Evolutionary conservation across 495 filamentous ascomycete species (phyloP).

Genomic region (Aspergillus sclerotioniger): DNA sequence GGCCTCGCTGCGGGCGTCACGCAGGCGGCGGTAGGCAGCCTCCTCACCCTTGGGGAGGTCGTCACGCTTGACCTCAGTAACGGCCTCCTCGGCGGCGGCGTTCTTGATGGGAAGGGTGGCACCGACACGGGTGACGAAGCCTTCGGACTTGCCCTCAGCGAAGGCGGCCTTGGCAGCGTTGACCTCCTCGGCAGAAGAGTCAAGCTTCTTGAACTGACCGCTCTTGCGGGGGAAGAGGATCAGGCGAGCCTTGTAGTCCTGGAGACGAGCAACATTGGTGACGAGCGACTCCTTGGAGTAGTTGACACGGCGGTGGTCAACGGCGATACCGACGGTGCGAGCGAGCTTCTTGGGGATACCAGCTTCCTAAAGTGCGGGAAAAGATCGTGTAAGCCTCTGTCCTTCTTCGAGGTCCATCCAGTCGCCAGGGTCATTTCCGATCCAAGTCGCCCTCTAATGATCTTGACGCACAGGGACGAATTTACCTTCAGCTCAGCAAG

Average conservation of each 20-base stretch:
- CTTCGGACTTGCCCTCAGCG: conserved; percentile 52
- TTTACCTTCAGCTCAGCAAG: conserved; percentile 94
- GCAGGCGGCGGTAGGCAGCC: conserved; percentile 81
- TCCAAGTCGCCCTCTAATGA: conserved; percentile 6
- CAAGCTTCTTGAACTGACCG: conserved; percentile 86
- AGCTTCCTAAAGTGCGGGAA: conserved; percentile 64
- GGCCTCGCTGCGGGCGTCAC: conserved; percentile 81
- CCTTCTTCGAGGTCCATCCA: background rate
- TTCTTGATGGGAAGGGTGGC: conserved; percentile 70
- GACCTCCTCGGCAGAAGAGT: conserved; percentile 84
- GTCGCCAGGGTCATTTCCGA: background rate
- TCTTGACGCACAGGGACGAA: conserved; percentile 11
- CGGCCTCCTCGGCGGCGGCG: conserved; percentile 51
- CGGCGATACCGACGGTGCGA: conserved; percentile 91
- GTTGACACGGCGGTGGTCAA: conserved; percentile 95
- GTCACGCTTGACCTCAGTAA: conserved; percentile 79
- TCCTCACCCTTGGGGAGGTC: conserved; percentile 74
- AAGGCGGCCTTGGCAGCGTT: conserved; percentile 62
- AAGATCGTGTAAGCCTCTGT: conserved; percentile 17
- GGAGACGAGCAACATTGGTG: conserved; percentile 91
- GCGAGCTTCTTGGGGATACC: conserved; percentile 93
- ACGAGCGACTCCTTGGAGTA: conserved; percentile 89
- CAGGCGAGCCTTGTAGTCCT: conserved; percentile 89
- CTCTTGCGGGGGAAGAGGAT: conserved; percentile 97
- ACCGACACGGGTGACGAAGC: conserved; percentile 53